phyloP scores from a whole-genome alignment of 495 filamentous ascomycete species.

The Penicillium manginii region DNA sequence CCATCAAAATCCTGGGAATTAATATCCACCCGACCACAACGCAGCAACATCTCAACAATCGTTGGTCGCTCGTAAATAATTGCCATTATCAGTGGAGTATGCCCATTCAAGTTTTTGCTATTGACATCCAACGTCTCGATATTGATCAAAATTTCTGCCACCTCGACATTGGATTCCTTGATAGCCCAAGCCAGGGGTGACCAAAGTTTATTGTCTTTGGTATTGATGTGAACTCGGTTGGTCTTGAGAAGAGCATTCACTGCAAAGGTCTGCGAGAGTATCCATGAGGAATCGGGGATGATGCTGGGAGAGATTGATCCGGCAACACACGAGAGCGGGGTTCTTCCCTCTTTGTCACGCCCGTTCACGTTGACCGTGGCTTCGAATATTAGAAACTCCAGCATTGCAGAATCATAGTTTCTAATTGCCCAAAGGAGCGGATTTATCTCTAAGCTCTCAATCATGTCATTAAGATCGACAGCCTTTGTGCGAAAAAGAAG shows the following conservation, averaged over 20 bases:
- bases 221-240: no score
- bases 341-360: no score
- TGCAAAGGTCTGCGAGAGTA: no score
- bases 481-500: no score
- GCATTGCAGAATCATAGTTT: background rate
- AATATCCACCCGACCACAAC: background rate
- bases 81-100: background rate
- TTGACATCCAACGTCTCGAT: background rate
- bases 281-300: no score
- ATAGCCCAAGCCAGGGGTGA: background rate
- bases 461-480: no score
- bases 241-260: no score
- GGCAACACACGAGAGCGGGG: no score
- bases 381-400: slow-evolving; percentile 3
- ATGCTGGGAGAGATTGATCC: no score
- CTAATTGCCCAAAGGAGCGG: background rate
- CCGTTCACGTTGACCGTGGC: background rate
- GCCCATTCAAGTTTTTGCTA: background rate
- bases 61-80: background rate
- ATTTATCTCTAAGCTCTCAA: background rate
- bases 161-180: background rate
- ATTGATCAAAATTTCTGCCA: background rate
- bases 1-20: background rate
- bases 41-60: no score
- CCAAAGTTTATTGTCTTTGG: no score